Percentiles rank a stretch among this genome's conserved stretches.
Evolutionary conservation across 1,284 basidiomycete species (phyloP).

Genomic region (Heterobasidion irregulare): DNA sequence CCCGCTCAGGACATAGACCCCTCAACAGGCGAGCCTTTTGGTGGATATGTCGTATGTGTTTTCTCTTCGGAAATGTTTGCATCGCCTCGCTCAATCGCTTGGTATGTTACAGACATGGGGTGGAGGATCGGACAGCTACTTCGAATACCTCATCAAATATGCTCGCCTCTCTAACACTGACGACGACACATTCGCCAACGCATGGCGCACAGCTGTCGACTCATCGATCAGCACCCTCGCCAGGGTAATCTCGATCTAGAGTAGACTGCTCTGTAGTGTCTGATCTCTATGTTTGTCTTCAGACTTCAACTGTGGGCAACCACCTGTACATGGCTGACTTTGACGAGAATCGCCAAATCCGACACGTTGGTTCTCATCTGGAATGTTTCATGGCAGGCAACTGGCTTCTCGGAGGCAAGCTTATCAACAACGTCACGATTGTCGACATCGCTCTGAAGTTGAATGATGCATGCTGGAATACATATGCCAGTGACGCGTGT

Average conservation of each 20-base stretch:
- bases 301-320: constrained; percentile 57
- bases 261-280: background rate
- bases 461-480: constrained; percentile 69
- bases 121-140: constrained; percentile 61
- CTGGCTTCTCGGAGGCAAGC: constrained; percentile 58
- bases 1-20: constrained; percentile 7
- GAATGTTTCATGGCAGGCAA: constrained; percentile 69
- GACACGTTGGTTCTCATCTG: constrained; percentile 59
- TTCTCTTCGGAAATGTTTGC: background rate
- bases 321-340: constrained; percentile 56
- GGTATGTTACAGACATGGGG: constrained; percentile 47
- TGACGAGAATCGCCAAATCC: constrained; percentile 29
- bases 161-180: constrained; percentile 56
- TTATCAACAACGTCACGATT: constrained; percentile 62
- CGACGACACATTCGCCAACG: constrained; percentile 49
- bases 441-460: constrained; percentile 51
- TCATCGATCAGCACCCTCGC: constrained; percentile 44
- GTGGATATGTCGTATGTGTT: constrained; percentile 5
- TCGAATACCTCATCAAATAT: constrained; percentile 74
- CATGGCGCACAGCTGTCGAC: constrained; percentile 63
- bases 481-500: constrained; percentile 53
- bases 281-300: background rate
- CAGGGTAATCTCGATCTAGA: background rate
- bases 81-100: background rate
- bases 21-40: background rate